Conservation (phyloP, 2,329 filamentous ascomycete genomes). For the Beauveria brongniartii region DNA sequence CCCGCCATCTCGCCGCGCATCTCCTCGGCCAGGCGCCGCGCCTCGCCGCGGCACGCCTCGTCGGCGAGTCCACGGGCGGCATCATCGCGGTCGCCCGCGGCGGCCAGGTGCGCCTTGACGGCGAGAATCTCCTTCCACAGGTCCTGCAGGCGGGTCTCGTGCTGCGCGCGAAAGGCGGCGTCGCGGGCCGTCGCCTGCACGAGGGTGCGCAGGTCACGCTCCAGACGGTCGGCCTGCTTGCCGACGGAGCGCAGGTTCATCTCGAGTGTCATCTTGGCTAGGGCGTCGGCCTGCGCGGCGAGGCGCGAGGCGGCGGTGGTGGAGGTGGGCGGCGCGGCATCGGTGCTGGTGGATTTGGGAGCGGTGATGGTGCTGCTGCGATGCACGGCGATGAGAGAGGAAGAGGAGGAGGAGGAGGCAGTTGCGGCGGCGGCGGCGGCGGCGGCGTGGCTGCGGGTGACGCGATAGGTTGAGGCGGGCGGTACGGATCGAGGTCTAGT, state of each 20-base stretch:
- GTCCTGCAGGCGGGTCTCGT: conserved; percentile 22
- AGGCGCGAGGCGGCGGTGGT: conserved; percentile 11
- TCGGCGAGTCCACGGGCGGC: conserved; percentile 11
- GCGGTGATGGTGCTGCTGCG: neutral
- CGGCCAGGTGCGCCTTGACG: conserved; percentile 19
- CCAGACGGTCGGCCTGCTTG: conserved; percentile 21
- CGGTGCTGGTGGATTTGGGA: neutral
- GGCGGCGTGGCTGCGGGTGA: conserved; percentile 1
- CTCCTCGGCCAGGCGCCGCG: conserved; percentile 12
- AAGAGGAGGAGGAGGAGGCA: neutral
- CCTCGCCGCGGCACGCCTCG: conserved; percentile 17
- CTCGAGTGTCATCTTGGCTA: conserved; percentile 31
- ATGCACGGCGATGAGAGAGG: neutral
- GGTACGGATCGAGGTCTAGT: conserved; percentile 5
- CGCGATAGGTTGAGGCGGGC: neutral
- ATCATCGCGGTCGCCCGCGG: conserved; percentile 13
- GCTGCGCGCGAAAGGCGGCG: conserved; percentile 20
- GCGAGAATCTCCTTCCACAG: conserved; percentile 24
- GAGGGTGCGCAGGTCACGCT: conserved; percentile 22
- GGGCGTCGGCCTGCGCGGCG: conserved; percentile 22
- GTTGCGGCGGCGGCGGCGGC: neutral
- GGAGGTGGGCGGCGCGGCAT: neutral
- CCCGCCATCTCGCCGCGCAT: conserved; percentile 19
- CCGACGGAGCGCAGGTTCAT: conserved; percentile 25
- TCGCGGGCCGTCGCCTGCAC: conserved; percentile 20